Evolutionary conservation across 2,329 filamentous ascomycete genomes (phyloP).

Genomic region (Pseudofabraea citricarpa): DNA sequence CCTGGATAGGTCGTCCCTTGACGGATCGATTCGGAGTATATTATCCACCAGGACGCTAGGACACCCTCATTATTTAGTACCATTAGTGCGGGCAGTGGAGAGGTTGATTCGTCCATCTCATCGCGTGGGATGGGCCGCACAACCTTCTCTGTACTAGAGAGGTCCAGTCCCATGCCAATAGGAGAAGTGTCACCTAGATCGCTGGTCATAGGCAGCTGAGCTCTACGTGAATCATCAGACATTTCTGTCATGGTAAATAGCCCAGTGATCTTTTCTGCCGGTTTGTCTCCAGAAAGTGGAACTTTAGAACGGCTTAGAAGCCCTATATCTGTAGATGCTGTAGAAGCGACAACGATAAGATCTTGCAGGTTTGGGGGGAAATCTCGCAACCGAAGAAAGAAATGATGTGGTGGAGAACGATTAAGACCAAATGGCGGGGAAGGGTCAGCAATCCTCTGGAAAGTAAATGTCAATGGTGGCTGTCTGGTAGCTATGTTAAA

Average conservation of each 20-base stretch:
- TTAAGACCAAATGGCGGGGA: constrained; percentile 66
- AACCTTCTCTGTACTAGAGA: constrained; percentile 78
- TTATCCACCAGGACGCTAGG: constrained; percentile 82
- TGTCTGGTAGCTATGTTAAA: constrained; percentile 77
- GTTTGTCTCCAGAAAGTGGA: constrained; percentile 56
- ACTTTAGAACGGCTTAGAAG: constrained; percentile 70
- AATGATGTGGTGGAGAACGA: constrained; percentile 67
- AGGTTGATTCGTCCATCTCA: constrained; percentile 72
- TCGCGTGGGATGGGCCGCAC: constrained; percentile 71
- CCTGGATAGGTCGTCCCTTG: constrained; percentile 69
- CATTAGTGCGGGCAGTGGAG: constrained; percentile 78
- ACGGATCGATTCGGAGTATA: constrained; percentile 83
- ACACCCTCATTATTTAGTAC: constrained; percentile 86
- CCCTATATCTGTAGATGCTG: constrained; percentile 73
- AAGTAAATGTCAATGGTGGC: constrained; percentile 55
- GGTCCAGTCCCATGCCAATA: constrained; percentile 75
- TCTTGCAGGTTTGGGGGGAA: constrained; percentile 80
- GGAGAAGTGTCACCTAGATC: constrained; percentile 67
- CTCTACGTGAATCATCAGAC: constrained; percentile 68
- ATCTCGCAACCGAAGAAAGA: constrained; percentile 69
- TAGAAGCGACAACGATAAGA: constrained; percentile 76
- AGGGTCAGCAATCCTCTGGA: constrained; percentile 71
- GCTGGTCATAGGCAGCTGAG: constrained; percentile 68
- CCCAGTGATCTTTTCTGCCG: constrained; percentile 54
- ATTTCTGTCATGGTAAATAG: constrained; percentile 72